Conservation (phyloP, 257 asterid species). For the Thymus mandschuricus region DNA sequence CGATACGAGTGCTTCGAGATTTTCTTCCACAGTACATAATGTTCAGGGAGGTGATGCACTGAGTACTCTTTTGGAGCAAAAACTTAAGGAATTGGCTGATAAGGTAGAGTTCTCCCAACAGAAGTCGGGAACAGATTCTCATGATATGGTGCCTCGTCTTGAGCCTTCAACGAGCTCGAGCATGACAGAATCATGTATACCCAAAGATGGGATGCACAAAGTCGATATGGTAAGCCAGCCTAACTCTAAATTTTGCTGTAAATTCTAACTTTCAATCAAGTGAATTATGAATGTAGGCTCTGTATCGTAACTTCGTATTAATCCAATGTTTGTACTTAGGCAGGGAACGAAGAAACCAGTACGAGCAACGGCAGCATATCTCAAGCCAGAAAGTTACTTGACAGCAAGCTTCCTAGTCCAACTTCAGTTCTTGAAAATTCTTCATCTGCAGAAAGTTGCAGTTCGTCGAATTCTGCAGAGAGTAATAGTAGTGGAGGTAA, state of each 20-base stretch:
- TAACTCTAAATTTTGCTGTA: constrained; percentile 32
- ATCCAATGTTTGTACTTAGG: constrained; percentile 37
- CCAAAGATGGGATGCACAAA: constrained; percentile 39
- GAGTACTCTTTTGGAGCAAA: constrained; percentile 79
- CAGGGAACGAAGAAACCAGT: constrained; percentile 40
- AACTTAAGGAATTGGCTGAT: constrained; percentile 66
- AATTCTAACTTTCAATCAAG: constrained; percentile 24
- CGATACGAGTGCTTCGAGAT: constrained; percentile 38
- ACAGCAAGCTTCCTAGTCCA: constrained; percentile 55
- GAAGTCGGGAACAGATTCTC: constrained; percentile 36
- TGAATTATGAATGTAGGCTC: background rate
- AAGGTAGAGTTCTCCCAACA: constrained; percentile 61
- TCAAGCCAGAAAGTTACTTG: constrained; percentile 44
- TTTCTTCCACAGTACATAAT: constrained; percentile 44
- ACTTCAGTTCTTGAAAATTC: constrained; percentile 57
- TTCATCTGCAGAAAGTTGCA: constrained; percentile 48
- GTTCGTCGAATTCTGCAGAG: constrained; percentile 52
- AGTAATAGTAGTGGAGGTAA: constrained; percentile 63
- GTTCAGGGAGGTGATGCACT: constrained; percentile 64
- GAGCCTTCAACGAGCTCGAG: constrained; percentile 39
- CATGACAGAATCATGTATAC: constrained; percentile 35
- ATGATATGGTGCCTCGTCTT: constrained; percentile 31
- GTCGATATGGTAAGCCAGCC: constrained; percentile 41
- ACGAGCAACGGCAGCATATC: constrained; percentile 34
- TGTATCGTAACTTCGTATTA: background rate